These are phyloP conservation scores for Entelexis sorbosivorans DNA, from an alignment of 1,139 yeast genomes.

Conservation along the genomic window DNA sequence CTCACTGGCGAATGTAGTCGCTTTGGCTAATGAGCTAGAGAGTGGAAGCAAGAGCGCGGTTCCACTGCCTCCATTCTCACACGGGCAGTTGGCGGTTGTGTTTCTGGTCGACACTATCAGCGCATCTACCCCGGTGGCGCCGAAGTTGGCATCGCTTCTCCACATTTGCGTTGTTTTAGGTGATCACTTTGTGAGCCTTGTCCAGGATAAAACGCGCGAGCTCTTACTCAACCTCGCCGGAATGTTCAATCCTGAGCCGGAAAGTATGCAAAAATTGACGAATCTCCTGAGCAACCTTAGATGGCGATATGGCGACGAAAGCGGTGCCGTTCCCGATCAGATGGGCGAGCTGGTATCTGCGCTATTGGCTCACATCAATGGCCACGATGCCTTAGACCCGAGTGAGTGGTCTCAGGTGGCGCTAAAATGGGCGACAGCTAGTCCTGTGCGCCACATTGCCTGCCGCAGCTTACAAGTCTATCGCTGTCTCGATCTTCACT, in stretches of 20 bases:
- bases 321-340: slow-evolving; percentile 76
- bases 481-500: slow-evolving; percentile 62
- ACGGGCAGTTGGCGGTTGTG: slow-evolving; percentile 77
- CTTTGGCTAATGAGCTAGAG: slow-evolving; percentile 48
- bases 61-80: slow-evolving; percentile 50
- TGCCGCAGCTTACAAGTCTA: slow-evolving; percentile 92
- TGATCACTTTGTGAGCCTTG: slow-evolving; percentile 76
- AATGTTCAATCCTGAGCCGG: slow-evolving; percentile 19
- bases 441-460: slow-evolving; percentile 94
- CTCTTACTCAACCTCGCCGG: slow-evolving; percentile 58
- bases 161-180: slow-evolving; percentile 70
- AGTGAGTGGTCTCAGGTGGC: slow-evolving; percentile 62
- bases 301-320: slow-evolving; percentile 84
- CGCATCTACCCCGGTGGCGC: slow-evolving; percentile 27
- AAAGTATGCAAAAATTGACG: slow-evolving; percentile 15
- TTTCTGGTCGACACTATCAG: slow-evolving; percentile 62
- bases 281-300: slow-evolving; percentile 9
- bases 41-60: slow-evolving; percentile 3
- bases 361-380: slow-evolving; percentile 44
- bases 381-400: slow-evolving; percentile 26
- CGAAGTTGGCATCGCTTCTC: slow-evolving; percentile 60
- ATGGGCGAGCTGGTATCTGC: slow-evolving; percentile 73
- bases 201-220: slow-evolving; percentile 75
- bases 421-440: slow-evolving; percentile 88
- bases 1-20: slow-evolving; percentile 48